Base-by-base conservation (phyloP, 176 grass and related monocot species). In the Musa troglodytarum region DNA sequence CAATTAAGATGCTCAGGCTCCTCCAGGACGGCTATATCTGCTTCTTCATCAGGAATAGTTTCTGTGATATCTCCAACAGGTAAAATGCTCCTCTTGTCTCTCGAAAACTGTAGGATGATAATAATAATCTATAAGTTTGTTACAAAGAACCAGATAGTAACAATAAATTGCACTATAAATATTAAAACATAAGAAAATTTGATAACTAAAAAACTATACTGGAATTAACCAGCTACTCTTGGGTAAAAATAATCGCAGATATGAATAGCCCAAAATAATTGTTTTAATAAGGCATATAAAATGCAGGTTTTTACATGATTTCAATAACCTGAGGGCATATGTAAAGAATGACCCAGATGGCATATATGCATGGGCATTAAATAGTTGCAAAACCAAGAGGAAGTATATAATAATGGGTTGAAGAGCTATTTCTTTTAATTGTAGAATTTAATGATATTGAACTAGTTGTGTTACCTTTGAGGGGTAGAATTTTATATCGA, bases 1-100 rank as follows among this genome's bases (percentile, higher is more conserved):
- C 95, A 99, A 63, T 87, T 99, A 65, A 94, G 75, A 87, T 94
- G 95, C 82, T 99, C 95, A 0, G 95, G 95, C 71, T 99, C 95
- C 81, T 99, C 95, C 49, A 99, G 87, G 66, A 99, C 78, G 56
- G 90, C 95, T 85, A 99, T 79, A 53, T 99, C 88, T 74, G 90
- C 95, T 69, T 79, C 57, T 69, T 94, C 95, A 75, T 99, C 86
- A 62, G 90, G 86, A 94, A 94, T 87, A 71, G 80, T 89, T 53
- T 82, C 82, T 57, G 95, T 91, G 73, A 99, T 87, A 82, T 99
- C 90, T 55, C 90, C 86, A 78, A 91, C 95, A 74, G 88, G 88
- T 78, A 99, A 77, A 52, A 99, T 94, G 72, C 95, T 99, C 82
- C 90, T 91, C 84, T 91, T 80, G 76, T 99, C 95, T 81, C 49